Evolutionary conservation across 78 protist genomes (phyloP).

Genomic region (Dictyostelium citrinum): DNA sequence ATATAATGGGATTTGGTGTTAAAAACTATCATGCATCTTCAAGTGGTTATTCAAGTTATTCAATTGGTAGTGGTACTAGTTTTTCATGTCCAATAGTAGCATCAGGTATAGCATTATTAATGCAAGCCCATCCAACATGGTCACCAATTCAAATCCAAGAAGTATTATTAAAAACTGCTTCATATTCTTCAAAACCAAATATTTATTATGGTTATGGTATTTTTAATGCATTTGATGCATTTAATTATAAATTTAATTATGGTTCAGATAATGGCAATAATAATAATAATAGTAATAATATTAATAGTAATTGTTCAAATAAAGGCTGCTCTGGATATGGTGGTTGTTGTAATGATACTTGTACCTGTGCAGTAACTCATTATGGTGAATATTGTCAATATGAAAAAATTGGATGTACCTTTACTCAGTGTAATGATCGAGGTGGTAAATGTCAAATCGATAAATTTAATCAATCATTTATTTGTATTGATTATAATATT

Average conservation of each 20-base stretch:
- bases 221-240: conserved; percentile 17
- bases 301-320: not conserved
- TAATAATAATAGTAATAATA: not conserved
- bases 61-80: conserved; percentile 42
- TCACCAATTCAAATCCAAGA: conserved; percentile 34
- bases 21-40: not conserved
- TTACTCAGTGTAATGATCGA: not conserved
- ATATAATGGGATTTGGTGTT: conserved; percentile 31
- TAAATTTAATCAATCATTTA: not conserved
- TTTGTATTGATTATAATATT: not conserved
- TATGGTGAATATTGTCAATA: conserved; percentile 3
- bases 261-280: not conserved
- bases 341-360: not conserved
- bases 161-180: conserved; percentile 2
- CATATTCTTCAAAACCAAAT: not conserved
- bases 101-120: conserved; percentile 37
- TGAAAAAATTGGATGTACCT: not conserved
- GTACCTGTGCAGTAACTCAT: not conserved
- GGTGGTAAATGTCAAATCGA: conserved; percentile 45
- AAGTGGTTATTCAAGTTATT: not conserved
- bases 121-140: conserved; percentile 45
- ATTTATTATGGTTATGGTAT: conserved; percentile 47
- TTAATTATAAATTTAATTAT: not conserved
- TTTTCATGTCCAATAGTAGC: conserved; percentile 71
- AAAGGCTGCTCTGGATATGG: not conserved